Evolutionary conservation across 495 filamentous ascomycete genomes (phyloP), one percentile per base, ranked within the genome.

Genomic region (Aspergillus avenaceus): DNA sequence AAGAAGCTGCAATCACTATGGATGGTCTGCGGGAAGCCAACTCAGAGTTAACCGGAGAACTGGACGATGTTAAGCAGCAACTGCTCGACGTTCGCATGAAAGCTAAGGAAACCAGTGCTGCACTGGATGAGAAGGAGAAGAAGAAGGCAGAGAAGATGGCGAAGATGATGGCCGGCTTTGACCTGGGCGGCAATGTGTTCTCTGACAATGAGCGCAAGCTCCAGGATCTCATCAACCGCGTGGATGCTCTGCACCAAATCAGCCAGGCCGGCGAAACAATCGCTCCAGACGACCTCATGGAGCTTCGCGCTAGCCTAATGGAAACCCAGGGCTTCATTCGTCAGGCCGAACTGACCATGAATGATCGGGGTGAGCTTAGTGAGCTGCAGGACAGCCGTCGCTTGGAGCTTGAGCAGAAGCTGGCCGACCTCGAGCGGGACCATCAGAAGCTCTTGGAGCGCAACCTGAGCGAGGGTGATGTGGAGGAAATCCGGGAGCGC

Each of bases 81-180:
- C 85, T 98, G 47, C 78, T 97, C 3, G 91, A 98, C 69, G 87
- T 92, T 25, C 89, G 90, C 69, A 95, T 98, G 88, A 88, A 81
- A 56, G 91, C 92, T 41, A 93, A 90, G 74, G 95, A 97, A 70
- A 95, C 88, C 4, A 85, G 81, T 24, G 88, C 88, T 2, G 85
- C 84, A 12, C 64, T 92, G 3, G 91, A 97, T 58, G 93, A 97
- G 71, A 98, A 97, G 75, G 93, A 97, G 69, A 91, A 90, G 77
- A 91, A 90, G 76, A 98, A 97, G 76, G 88, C 89, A 5, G 93
- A 97, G 73, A 90, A 90, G 64, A 98, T 98, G 93, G 93, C 93
- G 23, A 89, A 96, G 80, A 98, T 98, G 93, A 96, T 98, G 92
- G 92, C 93, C 41, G 88, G 92, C 5, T 97, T 98, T 54, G 91